Evolutionary conservation across 495 filamentous ascomycete genomes (phyloP), one percentile per base, ranked within the genome.

Genomic region (Evernia prunastri): DNA sequence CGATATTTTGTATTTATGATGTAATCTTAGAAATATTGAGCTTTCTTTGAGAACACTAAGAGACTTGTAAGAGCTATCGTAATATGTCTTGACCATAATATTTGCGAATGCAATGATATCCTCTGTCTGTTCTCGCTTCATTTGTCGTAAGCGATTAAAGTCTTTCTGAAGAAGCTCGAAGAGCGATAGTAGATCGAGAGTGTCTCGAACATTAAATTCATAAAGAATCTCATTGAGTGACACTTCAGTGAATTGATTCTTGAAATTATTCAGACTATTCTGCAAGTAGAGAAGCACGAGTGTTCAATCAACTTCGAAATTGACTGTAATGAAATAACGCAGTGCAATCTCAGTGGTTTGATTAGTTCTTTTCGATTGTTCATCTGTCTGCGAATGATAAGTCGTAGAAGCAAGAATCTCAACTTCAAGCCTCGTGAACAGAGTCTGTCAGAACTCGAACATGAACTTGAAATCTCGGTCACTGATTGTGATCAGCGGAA

Each of bases 301-400:
- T 1, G 40, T 11, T 23, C 9, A 40, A 29, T 58, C n/a, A 29
- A 31, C 11, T 37, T 18, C 17, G 20, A 7, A n/a, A 8, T 43
- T 17, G 1, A 25, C 15, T 1, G 45, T 61, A 5, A 67, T 8
- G 25, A 53, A 59, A 49, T 29, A 49, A 2, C 64, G 51, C 0
- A 69, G 6, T 23, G 39, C 60, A 10, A 36, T 60, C 40, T 69
- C 60, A 2, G 64, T 15, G 2, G 42, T 63, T 25, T 63, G 11
- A 33, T 69, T 69, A 1, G 31, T 59, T 7, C 64, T 13, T 58
- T 69, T 65, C 2, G 65, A 63, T 25, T 63, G 37, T 18, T 65
- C 45, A 31, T 69, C 64, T 7, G 42, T 62, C 29, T 69, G 25
- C 0, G 64, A 60, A 42, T 69, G 56, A 33, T 56, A 69, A 0